Conservation (phyloP, 1,139 yeast genomes). For the Yamadazyma triangularis region DNA sequence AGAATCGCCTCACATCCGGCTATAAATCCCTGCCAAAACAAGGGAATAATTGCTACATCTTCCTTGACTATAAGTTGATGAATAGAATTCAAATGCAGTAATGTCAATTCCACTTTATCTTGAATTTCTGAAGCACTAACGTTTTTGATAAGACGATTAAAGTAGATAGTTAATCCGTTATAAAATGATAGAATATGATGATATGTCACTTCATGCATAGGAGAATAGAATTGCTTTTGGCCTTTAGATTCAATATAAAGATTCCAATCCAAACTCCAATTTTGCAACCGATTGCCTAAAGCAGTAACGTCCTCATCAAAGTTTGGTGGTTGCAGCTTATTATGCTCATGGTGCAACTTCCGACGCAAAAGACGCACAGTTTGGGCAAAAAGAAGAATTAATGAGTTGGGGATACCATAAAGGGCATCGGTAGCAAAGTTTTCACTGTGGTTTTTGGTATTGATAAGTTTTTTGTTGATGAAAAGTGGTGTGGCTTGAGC, state of each 20-base stretch:
- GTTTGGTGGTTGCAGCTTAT: no score
- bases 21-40: slow-evolving; percentile 86
- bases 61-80: slow-evolving; percentile 52
- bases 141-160: slow-evolving; percentile 60
- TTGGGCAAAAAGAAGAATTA: slow-evolving; percentile 66
- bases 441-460: slow-evolving; percentile 44
- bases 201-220: slow-evolving; percentile 70
- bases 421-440: slow-evolving; percentile 75
- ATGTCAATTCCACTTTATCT: slow-evolving; percentile 54
- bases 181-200: slow-evolving; percentile 82
- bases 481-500: slow-evolving; percentile 33
- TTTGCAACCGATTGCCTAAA: no score
- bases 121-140: slow-evolving; percentile 51
- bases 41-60: slow-evolving; percentile 62
- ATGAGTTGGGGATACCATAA: slow-evolving; percentile 80
- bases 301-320: no score
- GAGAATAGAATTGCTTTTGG: slow-evolving; percentile 37
- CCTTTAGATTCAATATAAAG: slow-evolving; percentile 21
- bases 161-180: slow-evolving; percentile 71
- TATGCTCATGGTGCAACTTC: no score
- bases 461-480: slow-evolving; percentile 41
- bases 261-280: slow-evolving; percentile 74
- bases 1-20: slow-evolving; percentile 82
- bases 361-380: slow-evolving; percentile 65
- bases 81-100: slow-evolving; percentile 62